Evolutionary conservation across 2,329 filamentous ascomycete genomes (phyloP), one percentile per base, ranked within the genome.

Genomic region (Colletotrichum sp.): DNA sequence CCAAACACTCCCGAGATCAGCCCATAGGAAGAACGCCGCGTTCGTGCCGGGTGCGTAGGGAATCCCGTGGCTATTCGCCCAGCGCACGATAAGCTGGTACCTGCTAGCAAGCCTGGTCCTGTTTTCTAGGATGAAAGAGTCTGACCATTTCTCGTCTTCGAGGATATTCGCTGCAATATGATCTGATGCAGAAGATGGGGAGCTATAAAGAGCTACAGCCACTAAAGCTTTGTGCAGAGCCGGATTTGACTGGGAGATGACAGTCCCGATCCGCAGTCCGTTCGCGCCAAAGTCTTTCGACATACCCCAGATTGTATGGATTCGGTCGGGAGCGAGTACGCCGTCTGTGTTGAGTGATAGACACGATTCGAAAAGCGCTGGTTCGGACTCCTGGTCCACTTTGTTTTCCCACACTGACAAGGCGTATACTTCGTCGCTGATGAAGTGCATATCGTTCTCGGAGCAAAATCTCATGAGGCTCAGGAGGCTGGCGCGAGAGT

Each of bases 1-100:
- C 94, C 93, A 30, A 77, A 80, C 34, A 80, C 77, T 71, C 3
- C 84, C 83, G 2, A 92, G 82, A 78, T 91, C 83, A 4, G 89
- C 82, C 89, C 89, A 92, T 1, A 92, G 78, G 78, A 91, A 92
- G 78, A 91, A 91, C 0, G 86, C 89, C 0, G 90, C 89, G 75
- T 90, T 90, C 8, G 83, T 84, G 0, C 88, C 88, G 0, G 84
- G 80, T 0, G 86, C 83, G 77, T 89, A 90, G 16, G 84, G 80
- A 26, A 91, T 87, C 1, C 80, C 80, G n/a, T 88, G 81, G 5
- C 81, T 77, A 13, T 80, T 81, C 1, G 89, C 83, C 78, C 84
- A 86, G 0, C 66, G 52, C 0, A 81, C 83, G 0, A 86, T 83
- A 24, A 84, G 82, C 4, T 80, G 80, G 77, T 89, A 88, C 4